Conservation (phyloP, 306 rosid species). For the Cucurbita pepo region DNA sequence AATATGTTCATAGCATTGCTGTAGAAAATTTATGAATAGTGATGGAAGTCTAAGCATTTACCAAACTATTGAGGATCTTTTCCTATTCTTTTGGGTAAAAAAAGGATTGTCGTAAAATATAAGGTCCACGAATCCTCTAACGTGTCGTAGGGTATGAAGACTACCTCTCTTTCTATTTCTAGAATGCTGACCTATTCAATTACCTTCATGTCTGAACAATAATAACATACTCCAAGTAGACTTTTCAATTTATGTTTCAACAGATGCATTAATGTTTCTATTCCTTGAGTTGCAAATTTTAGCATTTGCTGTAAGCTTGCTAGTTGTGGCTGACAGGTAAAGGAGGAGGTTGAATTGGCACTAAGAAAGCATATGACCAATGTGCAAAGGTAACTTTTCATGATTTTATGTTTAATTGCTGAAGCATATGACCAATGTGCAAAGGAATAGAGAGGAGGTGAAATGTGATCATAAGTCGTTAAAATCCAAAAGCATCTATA, state of each 20-base stretch:
- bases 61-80: neutral
- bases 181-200: too few species aligned
- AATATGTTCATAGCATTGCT: neutral
- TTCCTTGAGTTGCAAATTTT: neutral
- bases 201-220: too few species aligned
- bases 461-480: neutral
- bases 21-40: neutral
- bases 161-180: too few species aligned
- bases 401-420: constrained; percentile 2
- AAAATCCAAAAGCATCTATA: neutral
- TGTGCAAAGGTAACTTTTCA: constrained; percentile 62
- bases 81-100: neutral
- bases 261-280: neutral
- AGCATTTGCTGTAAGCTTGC: neutral
- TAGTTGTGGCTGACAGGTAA: constrained; percentile 47
- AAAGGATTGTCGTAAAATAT: neutral
- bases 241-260: neutral
- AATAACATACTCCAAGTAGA: too few species aligned
- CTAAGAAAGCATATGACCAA: constrained; percentile 49
- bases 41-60: neutral
- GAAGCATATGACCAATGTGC: neutral
- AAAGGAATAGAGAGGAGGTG: neutral
- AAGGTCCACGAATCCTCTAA: neutral
- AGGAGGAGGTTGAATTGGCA: constrained; percentile 88
- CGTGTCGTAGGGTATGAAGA: too few species aligned